These are phyloP conservation scores for Sarcodon aspratus DNA, from an alignment of 768 basidiomycete genomes.

Conservation along the genomic window DNA sequence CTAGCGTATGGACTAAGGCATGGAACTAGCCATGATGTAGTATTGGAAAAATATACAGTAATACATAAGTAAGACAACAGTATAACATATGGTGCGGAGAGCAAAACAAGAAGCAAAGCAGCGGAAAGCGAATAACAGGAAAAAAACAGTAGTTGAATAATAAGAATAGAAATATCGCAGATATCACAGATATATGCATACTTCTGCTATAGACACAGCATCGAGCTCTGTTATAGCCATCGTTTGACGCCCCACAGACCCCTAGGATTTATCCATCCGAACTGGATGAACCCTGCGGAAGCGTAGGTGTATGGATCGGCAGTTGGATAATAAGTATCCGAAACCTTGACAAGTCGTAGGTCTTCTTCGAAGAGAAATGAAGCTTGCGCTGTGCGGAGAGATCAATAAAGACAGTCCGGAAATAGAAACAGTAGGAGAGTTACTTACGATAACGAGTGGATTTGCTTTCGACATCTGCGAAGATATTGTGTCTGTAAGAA, in stretches of 20 bases:
- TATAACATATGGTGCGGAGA: no score
- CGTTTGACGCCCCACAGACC: constrained; percentile 6
- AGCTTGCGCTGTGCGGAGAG: background rate
- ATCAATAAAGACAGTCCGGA: background rate
- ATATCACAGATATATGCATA: no score
- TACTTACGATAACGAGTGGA: background rate
- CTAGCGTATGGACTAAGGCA: no score
- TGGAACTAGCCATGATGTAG: no score
- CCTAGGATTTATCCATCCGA: constrained; percentile 9
- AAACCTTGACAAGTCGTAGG: background rate
- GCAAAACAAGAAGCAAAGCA: no score
- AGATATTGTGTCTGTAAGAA: background rate
- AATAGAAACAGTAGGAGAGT: background rate
- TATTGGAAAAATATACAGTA: no score
- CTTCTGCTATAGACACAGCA: no score
- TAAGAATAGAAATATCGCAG: no score
- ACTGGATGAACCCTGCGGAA: constrained; percentile 3
- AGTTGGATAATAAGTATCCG: background rate
- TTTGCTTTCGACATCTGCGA: background rate
- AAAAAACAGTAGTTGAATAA: no score
- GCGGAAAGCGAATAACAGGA: no score
- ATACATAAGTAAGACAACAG: no score
- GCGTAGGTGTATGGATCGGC: background rate
- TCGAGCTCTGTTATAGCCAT: no score
- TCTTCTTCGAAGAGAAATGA: background rate